Percentiles rank a stretch among this genome's conserved stretches.
Conservation (phyloP, 2,329 filamentous ascomycete species). For the Cercospora sp. region DNA sequence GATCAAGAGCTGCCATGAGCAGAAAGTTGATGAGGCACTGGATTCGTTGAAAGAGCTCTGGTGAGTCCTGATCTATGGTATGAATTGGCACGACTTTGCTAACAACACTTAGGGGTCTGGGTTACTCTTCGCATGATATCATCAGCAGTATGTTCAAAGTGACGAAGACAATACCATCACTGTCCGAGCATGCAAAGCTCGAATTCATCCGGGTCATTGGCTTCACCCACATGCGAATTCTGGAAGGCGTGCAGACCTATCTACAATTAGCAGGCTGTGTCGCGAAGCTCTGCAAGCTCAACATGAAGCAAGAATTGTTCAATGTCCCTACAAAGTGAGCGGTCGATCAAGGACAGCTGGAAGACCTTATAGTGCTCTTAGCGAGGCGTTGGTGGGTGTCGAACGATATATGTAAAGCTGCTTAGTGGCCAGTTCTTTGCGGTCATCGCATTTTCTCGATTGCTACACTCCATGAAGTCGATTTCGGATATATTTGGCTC, state of each 20-base stretch:
- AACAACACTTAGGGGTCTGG: conserved; percentile 60
- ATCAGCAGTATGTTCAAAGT: conserved; percentile 99
- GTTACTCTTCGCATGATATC: conserved; percentile 98
- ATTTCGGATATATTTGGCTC: neutral
- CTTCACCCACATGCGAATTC: conserved; percentile 97
- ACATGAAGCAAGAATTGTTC: conserved; percentile 91
- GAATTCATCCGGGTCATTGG: conserved; percentile 96
- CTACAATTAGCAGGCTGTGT: conserved; percentile 92
- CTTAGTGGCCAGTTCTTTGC: neutral
- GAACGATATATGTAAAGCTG: neutral
- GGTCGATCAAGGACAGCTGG: neutral
- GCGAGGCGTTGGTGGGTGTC: conserved; percentile 33
- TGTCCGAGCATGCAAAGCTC: conserved; percentile 92
- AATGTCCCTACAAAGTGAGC: conserved; percentile 42
- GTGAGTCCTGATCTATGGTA: conserved; percentile 42
- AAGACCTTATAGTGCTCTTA: conserved; percentile 21
- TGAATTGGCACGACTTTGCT: conserved; percentile 1
- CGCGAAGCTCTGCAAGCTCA: conserved; percentile 86
- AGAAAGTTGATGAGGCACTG: conserved; percentile 82
- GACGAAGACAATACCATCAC: conserved; percentile 87
- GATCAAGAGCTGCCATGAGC: conserved; percentile 95
- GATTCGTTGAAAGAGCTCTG: conserved; percentile 87
- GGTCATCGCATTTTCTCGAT: neutral
- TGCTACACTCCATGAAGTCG: neutral
- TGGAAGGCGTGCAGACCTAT: conserved; percentile 95